Conservation (phyloP, 192 early-diverging fungal species). For the Martensiomyces pterosporus region DNA sequence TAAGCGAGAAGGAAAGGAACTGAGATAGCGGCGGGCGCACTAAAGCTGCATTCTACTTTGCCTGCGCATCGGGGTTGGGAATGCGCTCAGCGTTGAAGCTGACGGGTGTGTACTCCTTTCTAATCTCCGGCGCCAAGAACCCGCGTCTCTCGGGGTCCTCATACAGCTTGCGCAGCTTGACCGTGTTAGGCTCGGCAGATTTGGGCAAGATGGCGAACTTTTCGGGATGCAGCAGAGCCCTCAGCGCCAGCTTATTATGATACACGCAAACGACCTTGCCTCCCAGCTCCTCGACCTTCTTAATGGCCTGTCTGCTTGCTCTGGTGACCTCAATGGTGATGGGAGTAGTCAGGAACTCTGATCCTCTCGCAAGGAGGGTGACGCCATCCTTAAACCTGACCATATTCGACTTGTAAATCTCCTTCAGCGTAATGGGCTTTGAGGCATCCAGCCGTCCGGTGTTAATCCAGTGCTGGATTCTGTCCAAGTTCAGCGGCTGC, state of each 20-base stretch:
- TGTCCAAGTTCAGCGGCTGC: conserved; percentile 77
- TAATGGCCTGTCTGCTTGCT: conserved; percentile 73
- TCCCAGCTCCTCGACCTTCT: conserved; percentile 74
- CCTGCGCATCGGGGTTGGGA: background rate
- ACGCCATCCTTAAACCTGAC: conserved; percentile 74
- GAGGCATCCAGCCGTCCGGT: conserved; percentile 74
- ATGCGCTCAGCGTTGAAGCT: conserved; percentile 43
- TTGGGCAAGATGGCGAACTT: conserved; percentile 68
- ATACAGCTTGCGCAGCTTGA: conserved; percentile 61
- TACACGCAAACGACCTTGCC: conserved; percentile 80
- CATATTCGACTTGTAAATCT: conserved; percentile 36
- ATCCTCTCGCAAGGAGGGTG: conserved; percentile 76
- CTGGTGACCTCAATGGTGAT: conserved; percentile 83
- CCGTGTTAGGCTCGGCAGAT: conserved; percentile 61
- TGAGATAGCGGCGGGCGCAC: too few relatives aligned
- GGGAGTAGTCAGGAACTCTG: conserved; percentile 66
- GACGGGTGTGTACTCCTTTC: conserved; percentile 21
- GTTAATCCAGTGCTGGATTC: conserved; percentile 89
- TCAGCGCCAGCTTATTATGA: conserved; percentile 68
- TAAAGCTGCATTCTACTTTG: background rate
- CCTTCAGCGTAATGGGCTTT: conserved; percentile 76
- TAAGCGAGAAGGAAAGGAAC: too few relatives aligned
- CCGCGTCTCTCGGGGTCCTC: conserved; percentile 65
- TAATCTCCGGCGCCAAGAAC: conserved; percentile 59
- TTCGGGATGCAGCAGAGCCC: conserved; percentile 74